These are phyloP conservation scores for Hericium coralloides DNA, from an alignment of 768 basidiomycete species.

Conservation along the genomic window DNA sequence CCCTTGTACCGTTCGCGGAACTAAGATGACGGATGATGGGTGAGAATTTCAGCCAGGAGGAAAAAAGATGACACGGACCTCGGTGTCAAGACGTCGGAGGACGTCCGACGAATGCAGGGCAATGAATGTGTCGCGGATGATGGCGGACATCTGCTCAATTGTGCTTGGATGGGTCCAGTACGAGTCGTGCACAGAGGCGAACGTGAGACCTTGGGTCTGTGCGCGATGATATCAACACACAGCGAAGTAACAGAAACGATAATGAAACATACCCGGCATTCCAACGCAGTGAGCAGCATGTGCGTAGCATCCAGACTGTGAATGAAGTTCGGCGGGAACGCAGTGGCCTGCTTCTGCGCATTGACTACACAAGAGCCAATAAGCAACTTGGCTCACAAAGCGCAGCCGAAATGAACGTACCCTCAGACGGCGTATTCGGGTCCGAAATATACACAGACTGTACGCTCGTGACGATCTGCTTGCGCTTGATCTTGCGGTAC, in stretches of 20 bases:
- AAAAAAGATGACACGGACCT: constrained; percentile 44
- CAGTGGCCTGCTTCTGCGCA: constrained; percentile 80
- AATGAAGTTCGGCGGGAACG: constrained; percentile 98
- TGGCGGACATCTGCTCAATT: constrained; percentile 80
- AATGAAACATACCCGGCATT: constrained; percentile 57
- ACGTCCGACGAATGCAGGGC: constrained; percentile 86
- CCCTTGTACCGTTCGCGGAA: constrained; percentile 29
- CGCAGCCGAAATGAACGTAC: constrained; percentile 21
- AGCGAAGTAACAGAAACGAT: background rate
- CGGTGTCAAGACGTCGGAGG: constrained; percentile 56
- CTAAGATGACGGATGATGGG: constrained; percentile 1
- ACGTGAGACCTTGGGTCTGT: constrained; percentile 67
- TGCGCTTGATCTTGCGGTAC: constrained; percentile 75
- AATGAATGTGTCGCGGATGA: constrained; percentile 92
- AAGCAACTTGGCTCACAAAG: background rate
- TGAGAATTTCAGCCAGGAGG: background rate
- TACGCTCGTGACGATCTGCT: constrained; percentile 75
- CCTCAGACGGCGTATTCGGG: constrained; percentile 65
- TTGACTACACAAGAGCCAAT: constrained; percentile 42
- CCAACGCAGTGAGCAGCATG: constrained; percentile 94
- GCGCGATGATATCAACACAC: constrained; percentile 3
- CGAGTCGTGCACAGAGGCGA: constrained; percentile 97
- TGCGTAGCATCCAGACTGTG: constrained; percentile 97
- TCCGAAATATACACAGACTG: constrained; percentile 90
- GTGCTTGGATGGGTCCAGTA: constrained; percentile 95